Evolutionary conservation across 345 rosid species (phyloP), one percentile per base, ranked within the genome.

Genomic region (Hibiscus syriacus): DNA sequence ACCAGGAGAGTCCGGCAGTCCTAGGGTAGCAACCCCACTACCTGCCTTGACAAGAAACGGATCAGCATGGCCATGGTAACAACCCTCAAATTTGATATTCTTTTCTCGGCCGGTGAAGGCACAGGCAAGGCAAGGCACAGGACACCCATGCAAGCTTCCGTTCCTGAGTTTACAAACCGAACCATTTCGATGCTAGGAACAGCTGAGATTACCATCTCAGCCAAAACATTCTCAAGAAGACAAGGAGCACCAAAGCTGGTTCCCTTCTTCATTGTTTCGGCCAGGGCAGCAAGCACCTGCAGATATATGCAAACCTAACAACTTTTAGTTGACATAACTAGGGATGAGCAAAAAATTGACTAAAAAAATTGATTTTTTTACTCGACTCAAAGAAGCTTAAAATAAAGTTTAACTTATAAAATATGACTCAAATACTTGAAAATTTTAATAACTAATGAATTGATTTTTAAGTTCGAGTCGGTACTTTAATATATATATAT

Each of bases 41-140:
- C 98, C 98, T 4, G 98, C 97, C 78, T 90, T 89, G 59, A 93
- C 96, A 65, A 93, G 94, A 63, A 79, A 93, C 12, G 97, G 90
- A 77, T 89, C 94, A 6, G 98, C 98, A 70, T 89, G 98, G 55
- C 97, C 98, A 54, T 93, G 98, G 67, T 89, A 90, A 79, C 98
- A 90, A 22, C 98, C 98, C 81, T 93, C 92, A 3, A 93, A 93
- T 81, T 93, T 89, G 71, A 90, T 82, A 29, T 90, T 75, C 64
- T 88, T 90, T 39, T 80, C 83, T 34, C 80, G 76, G 46, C 84
- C 80, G 14, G 97, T 90, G 57, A 66, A 89, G 34, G 97, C 98
- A 64, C 98, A 83, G 27, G 97, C 98, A 20, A n/a, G n/a, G n/a
- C n/a, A n/a, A 93, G 86, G 45, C 96, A 92, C 19, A 93, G 90